phyloP scores from a whole-genome alignment of 805 yeast species.

The Kluyveromyces siamensis region DNA sequence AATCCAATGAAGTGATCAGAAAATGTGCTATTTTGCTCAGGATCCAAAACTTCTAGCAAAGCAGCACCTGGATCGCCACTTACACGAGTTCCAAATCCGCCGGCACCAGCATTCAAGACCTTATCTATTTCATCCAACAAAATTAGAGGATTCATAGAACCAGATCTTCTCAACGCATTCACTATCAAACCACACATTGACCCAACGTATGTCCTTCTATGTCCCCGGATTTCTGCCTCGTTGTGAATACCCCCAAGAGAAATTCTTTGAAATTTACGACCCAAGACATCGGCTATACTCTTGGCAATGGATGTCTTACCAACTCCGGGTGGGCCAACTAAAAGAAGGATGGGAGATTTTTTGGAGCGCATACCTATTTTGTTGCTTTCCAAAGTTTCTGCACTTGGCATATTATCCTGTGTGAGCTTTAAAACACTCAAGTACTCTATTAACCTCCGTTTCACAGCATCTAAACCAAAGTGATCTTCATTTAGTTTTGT shows the following conservation, averaged over 20 bases:
- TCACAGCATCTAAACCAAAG: constrained; percentile 65
- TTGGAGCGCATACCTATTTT: not conserved
- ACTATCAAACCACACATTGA: constrained; percentile 83
- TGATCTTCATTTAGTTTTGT: constrained; percentile 65
- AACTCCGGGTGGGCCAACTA: constrained; percentile 92
- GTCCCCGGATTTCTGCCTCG: constrained; percentile 86
- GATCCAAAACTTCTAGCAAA: constrained; percentile 77
- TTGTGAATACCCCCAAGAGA: constrained; percentile 85
- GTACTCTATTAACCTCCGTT: constrained; percentile 68
- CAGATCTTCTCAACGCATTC: constrained; percentile 66
- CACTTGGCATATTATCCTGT: constrained; percentile 1
- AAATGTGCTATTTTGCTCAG: constrained; percentile 74
- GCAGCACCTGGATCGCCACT: constrained; percentile 92
- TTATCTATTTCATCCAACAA: constrained; percentile 82
- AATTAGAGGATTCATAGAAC: constrained; percentile 75
- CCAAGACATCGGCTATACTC: constrained; percentile 66
- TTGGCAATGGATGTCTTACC: constrained; percentile 85
- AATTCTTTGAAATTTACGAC: constrained; percentile 67
- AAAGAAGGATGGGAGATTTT: constrained; percentile 66
- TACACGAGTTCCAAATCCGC: constrained; percentile 25
- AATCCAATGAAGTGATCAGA: constrained; percentile 79
- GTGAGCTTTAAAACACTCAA: constrained; percentile 64
- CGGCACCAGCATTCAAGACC: constrained; percentile 36
- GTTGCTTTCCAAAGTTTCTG: not conserved
- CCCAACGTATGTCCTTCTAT: constrained; percentile 84